Evolutionary conservation across 805 yeast genomes (phyloP), one percentile per base, ranked within the genome.

Genomic region (Myxozyma udenii): DNA sequence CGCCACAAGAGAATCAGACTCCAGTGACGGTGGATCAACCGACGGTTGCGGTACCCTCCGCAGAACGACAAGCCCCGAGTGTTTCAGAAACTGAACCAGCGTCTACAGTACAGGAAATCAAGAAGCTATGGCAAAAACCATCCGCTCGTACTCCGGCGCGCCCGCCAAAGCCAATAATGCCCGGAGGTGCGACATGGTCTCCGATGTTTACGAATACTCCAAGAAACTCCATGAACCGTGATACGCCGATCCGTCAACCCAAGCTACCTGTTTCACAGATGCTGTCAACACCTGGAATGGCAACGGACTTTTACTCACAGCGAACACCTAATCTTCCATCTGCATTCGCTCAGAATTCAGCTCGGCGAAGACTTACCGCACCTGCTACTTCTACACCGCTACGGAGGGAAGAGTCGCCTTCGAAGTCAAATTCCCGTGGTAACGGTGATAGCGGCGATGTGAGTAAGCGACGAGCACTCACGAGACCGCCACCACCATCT

Each of bases 271-370:
- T 28, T 28, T 14, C 33, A 14, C 14, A 9, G 14, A 9, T 28
- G 14, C 33, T 28, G 9, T 28, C 33, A 28, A 28, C 33, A 28
- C 33, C 33, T 28, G 33, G 33, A 9, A 9, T 28, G 33, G 33
- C 33, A 28, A 28, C 33, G 9, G 53, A 46, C 32, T 53, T 48
- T 30, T 53, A 22, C 25, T 30, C 44, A 3, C 51, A 51, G 41
- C 44, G 44, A 25, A 53, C 57, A 11, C 36, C 57, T 9, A 42
- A 48, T 7, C 38, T 54, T 25, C 60, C 60, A 18, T 52, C 58
- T 22, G 46, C 54, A 18, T 55, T 52, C 35, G 57, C 60, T n/a
- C 58, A 53, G 4, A 48, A 58, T n/a, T 57, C 60, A 12, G 41
- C 48, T 2, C 37, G 39, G 26, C 45, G 40, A 11, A 38, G 30